Conservation (phyloP, 2,329 filamentous ascomycete genomes). For the Pseudofabraea citricarpa region DNA sequence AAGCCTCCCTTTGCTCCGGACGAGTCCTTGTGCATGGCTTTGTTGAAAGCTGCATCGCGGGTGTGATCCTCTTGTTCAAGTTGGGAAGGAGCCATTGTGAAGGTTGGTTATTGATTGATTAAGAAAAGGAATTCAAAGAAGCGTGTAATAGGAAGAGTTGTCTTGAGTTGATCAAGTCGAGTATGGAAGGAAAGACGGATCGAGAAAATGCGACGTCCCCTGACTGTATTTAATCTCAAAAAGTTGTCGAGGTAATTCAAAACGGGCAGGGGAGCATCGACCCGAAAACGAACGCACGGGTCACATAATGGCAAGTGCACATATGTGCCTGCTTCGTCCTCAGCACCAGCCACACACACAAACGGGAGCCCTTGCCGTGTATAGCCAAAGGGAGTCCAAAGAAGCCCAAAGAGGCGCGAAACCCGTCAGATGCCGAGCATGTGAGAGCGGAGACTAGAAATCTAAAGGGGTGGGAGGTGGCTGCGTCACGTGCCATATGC, state of each 20-base stretch:
- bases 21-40: conserved; percentile 73
- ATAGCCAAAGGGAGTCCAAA: no score
- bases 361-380: no score
- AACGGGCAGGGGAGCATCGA: not conserved
- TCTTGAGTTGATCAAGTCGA: conserved; percentile 2
- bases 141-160: conserved; percentile 2
- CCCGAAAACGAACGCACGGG: conserved; percentile 1
- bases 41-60: conserved; percentile 88
- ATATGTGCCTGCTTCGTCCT: no score
- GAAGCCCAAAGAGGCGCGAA: no score
- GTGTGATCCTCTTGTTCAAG: conserved; percentile 80
- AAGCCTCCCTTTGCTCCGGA: conserved; percentile 68
- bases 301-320: not conserved
- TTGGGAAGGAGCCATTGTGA: conserved; percentile 22
- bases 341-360: no score
- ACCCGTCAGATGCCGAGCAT: no score
- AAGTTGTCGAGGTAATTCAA: not conserved
- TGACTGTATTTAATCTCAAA: conserved; percentile 1
- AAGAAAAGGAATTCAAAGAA: conserved; percentile 1
- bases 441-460: no score
- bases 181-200: not conserved
- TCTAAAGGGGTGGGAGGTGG: no score
- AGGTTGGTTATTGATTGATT: conserved; percentile 3
- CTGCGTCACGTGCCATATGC: no score
- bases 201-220: not conserved